Percentiles rank a stretch among this genome's conserved stretches.
Evolutionary conservation across 1,284 basidiomycete species (phyloP).

Genomic region (Puccinia coronata): DNA sequence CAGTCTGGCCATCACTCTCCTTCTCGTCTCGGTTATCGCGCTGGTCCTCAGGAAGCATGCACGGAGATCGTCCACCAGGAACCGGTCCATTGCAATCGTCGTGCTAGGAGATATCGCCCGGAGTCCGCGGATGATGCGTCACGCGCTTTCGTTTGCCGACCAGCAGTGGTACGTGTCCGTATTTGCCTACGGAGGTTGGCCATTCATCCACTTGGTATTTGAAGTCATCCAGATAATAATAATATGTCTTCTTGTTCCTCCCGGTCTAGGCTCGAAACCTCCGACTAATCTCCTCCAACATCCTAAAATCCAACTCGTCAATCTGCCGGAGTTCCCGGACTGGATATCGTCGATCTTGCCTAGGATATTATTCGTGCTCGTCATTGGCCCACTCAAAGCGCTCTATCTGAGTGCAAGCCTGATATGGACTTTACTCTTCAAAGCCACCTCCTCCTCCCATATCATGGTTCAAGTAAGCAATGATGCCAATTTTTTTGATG

Average conservation of each 20-base stretch:
- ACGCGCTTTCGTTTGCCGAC: constrained; percentile 84
- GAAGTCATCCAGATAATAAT: not conserved
- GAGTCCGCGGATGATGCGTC: constrained; percentile 98
- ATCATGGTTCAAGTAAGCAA: not conserved
- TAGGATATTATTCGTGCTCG: constrained; percentile 28
- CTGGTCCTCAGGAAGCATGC: not conserved
- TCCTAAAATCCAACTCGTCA: constrained; percentile 26
- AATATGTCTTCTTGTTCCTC: not conserved
- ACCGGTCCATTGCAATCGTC: constrained; percentile 71
- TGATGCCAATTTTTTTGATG: not conserved
- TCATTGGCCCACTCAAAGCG: constrained; percentile 39
- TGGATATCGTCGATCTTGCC: constrained; percentile 17
- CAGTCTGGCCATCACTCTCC: not conserved
- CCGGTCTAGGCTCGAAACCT: constrained; percentile 15
- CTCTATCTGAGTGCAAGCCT: constrained; percentile 37
- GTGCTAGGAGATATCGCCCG: constrained; percentile 95
- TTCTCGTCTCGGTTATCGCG: not conserved
- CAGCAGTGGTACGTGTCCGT: constrained; percentile 77
- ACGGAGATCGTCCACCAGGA: not conserved
- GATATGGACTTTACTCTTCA: constrained; percentile 13
- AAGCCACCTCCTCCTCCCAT: constrained; percentile 16
- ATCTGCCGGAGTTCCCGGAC: constrained; percentile 29
- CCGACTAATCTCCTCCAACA: constrained; percentile 34
- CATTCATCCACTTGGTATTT: not conserved
- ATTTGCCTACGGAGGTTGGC: constrained; percentile 80